Percentiles rank a stretch among this genome's conserved stretches.
These are phyloP conservation scores for Talaromyces piceae DNA, from an alignment of 2,329 filamentous ascomycete species.

Conservation along the genomic window DNA sequence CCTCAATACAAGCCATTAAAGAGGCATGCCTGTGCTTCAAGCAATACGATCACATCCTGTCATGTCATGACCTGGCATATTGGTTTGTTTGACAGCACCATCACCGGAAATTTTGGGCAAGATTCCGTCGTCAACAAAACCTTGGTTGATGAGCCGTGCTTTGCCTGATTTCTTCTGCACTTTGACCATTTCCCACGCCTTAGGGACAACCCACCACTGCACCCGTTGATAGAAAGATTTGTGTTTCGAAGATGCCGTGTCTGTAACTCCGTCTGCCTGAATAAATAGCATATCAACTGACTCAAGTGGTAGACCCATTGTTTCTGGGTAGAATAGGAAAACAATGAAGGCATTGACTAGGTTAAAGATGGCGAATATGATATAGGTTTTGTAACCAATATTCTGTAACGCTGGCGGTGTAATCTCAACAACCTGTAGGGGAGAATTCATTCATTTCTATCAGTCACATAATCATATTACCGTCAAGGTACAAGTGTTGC, in stretches of 20 bases:
- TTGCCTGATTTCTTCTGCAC: background rate
- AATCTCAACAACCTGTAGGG: slow-evolving; percentile 55
- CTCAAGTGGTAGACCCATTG: slow-evolving; percentile 30
- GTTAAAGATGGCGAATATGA: slow-evolving; percentile 61
- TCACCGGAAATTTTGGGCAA: background rate
- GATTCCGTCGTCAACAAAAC: too few species aligned
- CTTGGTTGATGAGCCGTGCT: background rate
- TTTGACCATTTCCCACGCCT: slow-evolving; percentile 2
- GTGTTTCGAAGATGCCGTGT: background rate
- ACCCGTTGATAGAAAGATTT: background rate
- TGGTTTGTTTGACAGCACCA: background rate
- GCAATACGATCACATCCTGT: background rate
- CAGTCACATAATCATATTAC: background rate
- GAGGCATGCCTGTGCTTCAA: background rate
- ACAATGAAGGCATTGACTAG: slow-evolving; percentile 21
- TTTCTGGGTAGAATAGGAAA: slow-evolving; percentile 30
- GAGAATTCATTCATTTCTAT: background rate
- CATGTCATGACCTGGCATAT: background rate
- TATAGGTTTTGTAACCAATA: slow-evolving; percentile 55
- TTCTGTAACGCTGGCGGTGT: slow-evolving; percentile 52
- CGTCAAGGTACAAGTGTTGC: background rate
- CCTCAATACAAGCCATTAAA: background rate
- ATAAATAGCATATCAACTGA: slow-evolving; percentile 35
- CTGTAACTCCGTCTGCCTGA: background rate
- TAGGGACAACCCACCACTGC: slow-evolving; percentile 7